These are phyloP conservation scores for Scedosporium dehoogii DNA, from an alignment of 2,329 filamentous ascomycete species.

Conservation along the genomic window DNA sequence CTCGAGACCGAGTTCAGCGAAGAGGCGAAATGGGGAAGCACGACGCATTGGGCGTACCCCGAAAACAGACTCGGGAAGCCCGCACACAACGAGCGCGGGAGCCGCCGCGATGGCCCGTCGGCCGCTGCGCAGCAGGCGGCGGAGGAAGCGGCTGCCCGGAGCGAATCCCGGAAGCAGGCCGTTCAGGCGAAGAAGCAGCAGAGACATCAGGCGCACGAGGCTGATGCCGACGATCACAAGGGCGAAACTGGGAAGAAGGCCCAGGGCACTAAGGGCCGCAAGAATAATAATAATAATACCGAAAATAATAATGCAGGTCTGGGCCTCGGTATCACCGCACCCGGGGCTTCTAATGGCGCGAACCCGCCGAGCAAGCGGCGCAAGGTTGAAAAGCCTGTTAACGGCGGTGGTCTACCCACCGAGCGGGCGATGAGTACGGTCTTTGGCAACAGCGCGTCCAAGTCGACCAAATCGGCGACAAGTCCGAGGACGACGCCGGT, in stretches of 20 bases:
- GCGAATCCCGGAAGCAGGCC: constrained; percentile 76
- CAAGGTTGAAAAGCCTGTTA: constrained; percentile 58
- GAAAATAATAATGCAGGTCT: constrained; percentile 42
- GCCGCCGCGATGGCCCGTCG: constrained; percentile 70
- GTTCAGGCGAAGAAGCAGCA: constrained; percentile 66
- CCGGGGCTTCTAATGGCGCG: constrained; percentile 35
- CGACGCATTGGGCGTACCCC: constrained; percentile 90
- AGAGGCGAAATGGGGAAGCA: constrained; percentile 85
- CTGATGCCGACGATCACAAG: constrained; percentile 66
- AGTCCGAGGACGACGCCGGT: constrained; percentile 62
- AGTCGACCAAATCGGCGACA: constrained; percentile 27
- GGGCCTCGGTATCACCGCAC: constrained; percentile 57
- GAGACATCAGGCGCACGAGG: constrained; percentile 60
- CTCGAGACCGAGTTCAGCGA: constrained; percentile 86
- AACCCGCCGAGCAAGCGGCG: constrained; percentile 62
- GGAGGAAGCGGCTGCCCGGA: constrained; percentile 73
- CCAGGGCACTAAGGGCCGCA: constrained; percentile 53
- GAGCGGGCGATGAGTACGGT: constrained; percentile 60
- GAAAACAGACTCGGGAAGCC: constrained; percentile 61
- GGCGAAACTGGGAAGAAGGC: constrained; percentile 54
- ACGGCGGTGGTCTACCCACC: constrained; percentile 32
- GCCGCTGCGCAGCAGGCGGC: constrained; percentile 69
- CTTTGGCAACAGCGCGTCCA: constrained; percentile 29
- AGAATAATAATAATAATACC: constrained; percentile 34
- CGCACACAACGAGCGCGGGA: constrained; percentile 56